Conservation (phyloP, 2,329 filamentous ascomycete genomes). For the Capronia epimyces region DNA sequence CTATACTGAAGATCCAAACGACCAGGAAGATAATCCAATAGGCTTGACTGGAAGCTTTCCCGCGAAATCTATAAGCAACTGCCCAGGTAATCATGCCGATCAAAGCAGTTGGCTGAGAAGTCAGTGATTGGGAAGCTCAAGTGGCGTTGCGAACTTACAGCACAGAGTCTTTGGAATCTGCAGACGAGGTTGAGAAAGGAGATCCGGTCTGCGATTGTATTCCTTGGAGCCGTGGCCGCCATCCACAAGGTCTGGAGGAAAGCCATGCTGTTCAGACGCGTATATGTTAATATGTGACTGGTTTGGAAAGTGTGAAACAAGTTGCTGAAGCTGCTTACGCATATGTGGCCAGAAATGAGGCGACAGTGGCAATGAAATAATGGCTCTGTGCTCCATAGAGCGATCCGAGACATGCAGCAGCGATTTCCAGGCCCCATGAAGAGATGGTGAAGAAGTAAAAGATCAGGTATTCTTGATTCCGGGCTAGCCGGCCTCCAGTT, state of each 20-base stretch:
- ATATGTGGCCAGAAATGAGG: constrained; percentile 15
- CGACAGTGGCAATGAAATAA: constrained; percentile 17
- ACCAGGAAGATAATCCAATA: constrained; percentile 23
- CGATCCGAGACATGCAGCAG: constrained; percentile 17
- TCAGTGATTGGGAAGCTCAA: neutral
- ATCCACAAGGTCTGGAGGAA: constrained; percentile 22
- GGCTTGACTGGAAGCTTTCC: constrained; percentile 18
- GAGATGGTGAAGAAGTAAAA: constrained; percentile 21
- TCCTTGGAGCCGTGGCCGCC: constrained; percentile 17
- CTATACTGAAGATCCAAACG: constrained; percentile 17
- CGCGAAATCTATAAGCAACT: constrained; percentile 17
- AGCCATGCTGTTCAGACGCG: constrained; percentile 10
- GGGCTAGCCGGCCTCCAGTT: constrained; percentile 15
- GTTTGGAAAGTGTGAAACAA: neutral
- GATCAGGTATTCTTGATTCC: constrained; percentile 20
- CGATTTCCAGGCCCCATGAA: constrained; percentile 15
- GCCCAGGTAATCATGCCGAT: constrained; percentile 24
- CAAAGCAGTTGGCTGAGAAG: constrained; percentile 14
- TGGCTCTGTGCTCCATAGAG: constrained; percentile 20
- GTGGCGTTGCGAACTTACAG: constrained; percentile 8
- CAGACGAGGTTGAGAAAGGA: constrained; percentile 22
- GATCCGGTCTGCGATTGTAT: constrained; percentile 15
- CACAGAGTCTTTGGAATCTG: constrained; percentile 18
- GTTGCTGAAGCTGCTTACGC: constrained; percentile 7
- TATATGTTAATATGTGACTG: neutral